phyloP scores from a whole-genome alignment of 139 green algal species.

The Chlorella sp. region DNA sequence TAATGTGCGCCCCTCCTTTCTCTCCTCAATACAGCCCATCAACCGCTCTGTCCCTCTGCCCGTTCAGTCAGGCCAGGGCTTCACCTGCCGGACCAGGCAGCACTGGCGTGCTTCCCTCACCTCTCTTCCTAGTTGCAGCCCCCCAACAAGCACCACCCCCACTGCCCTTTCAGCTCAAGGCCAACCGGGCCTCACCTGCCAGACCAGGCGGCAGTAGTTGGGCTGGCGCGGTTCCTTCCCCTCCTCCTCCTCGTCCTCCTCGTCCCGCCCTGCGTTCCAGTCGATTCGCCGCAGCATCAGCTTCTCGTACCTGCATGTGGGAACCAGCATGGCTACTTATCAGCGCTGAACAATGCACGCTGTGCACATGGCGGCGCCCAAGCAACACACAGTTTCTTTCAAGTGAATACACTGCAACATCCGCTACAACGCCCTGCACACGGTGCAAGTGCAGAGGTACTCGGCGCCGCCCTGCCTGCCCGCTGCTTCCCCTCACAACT shows the following conservation, averaged over 20 bases:
- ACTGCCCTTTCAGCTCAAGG: neutral
- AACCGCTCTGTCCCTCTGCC: too few species aligned
- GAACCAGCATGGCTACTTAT: neutral
- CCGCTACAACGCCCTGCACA: neutral
- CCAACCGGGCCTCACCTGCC: slow-evolving; percentile 22
- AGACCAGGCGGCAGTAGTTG: slow-evolving; percentile 72
- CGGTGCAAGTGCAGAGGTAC: too few species aligned
- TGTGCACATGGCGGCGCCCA: too few species aligned
- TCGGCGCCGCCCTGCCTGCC: neutral
- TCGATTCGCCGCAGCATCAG: slow-evolving; percentile 97
- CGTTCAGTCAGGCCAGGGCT: too few species aligned
- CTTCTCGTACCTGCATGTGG: slow-evolving; percentile 82
- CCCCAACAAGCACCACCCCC: neutral
- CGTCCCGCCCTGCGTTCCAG: slow-evolving; percentile 70
- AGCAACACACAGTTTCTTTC: neutral
- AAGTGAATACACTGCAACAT: neutral
- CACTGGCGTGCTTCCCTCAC: neutral
- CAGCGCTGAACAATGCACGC: too few species aligned
- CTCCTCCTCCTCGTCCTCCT: slow-evolving; percentile 58
- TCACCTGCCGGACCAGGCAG: too few species aligned
- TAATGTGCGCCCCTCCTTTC: too few species aligned
- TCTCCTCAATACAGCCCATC: too few species aligned
- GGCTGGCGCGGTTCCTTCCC: neutral
- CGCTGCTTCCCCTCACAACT: neutral
- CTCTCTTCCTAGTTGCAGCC: neutral